Percentiles rank a stretch among this genome's conserved stretches.
Evolutionary conservation across 257 asterid species (phyloP).

Genomic region (Plantago ovata): DNA sequence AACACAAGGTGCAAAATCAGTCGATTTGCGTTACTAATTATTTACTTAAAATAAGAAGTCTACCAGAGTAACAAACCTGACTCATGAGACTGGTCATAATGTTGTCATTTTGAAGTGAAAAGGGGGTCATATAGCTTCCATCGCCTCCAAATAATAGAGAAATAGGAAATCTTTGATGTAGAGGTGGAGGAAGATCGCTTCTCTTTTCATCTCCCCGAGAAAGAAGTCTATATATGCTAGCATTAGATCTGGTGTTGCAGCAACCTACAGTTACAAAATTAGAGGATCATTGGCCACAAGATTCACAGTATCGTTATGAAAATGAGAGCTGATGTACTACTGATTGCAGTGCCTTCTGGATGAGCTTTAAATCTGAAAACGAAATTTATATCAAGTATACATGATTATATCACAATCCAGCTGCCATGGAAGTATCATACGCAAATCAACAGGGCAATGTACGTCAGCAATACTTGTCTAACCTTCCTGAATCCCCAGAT

Average conservation of each 20-base stretch:
- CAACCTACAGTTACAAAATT: slow-evolving; percentile 56
- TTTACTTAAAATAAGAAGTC: background rate
- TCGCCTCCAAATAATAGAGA: slow-evolving; percentile 91
- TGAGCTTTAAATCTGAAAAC: background rate
- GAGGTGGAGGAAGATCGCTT: slow-evolving; percentile 85
- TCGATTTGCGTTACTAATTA: slow-evolving; percentile 1
- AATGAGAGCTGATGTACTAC: background rate
- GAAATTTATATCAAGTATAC: no score
- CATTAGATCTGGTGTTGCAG: slow-evolving; percentile 96
- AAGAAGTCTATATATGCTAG: slow-evolving; percentile 88
- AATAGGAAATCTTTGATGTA: slow-evolving; percentile 82
- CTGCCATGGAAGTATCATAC: background rate
- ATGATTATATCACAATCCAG: background rate
- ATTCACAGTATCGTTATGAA: background rate
- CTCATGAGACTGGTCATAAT: slow-evolving; percentile 89
- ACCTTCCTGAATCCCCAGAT: no score
- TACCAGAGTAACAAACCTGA: slow-evolving; percentile 60
- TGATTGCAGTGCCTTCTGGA: background rate
- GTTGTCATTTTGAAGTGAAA: slow-evolving; percentile 80
- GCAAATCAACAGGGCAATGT: background rate
- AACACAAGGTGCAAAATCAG: slow-evolving; percentile 17
- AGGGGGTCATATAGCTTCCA: slow-evolving; percentile 96
- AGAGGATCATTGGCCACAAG: slow-evolving; percentile 14
- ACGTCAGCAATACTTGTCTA: background rate
- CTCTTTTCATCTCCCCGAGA: slow-evolving; percentile 99